Evolutionary conservation across 2,329 filamentous ascomycete genomes (phyloP).

Genomic region (Claviceps paspali): DNA sequence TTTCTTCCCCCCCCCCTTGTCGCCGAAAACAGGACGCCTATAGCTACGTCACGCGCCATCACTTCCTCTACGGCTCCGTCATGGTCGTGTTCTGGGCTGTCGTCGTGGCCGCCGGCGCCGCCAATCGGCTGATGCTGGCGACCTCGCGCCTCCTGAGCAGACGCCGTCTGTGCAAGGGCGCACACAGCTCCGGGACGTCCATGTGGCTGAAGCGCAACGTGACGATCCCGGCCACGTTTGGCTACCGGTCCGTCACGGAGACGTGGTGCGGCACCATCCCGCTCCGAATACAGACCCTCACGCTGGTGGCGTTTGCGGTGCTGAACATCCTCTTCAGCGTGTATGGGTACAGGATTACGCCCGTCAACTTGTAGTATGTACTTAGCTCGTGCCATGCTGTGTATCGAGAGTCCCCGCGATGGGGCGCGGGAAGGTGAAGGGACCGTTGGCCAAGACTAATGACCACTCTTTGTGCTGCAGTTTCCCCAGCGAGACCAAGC

Average conservation of each 20-base stretch:
- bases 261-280: slow-evolving; percentile 30
- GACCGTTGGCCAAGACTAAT: no score
- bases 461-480: slow-evolving; percentile 14
- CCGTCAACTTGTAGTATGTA: slow-evolving; percentile 25
- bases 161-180: not conserved
- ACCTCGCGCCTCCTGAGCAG: slow-evolving; percentile 3
- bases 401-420: no score
- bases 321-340: slow-evolving; percentile 23
- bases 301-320: slow-evolving; percentile 21
- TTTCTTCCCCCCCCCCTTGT: no score
- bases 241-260: slow-evolving; percentile 25
- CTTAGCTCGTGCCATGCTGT: not conserved
- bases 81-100: slow-evolving; percentile 26
- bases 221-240: slow-evolving; percentile 27
- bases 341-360: slow-evolving; percentile 22
- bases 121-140: slow-evolving; percentile 14
- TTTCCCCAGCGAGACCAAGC: slow-evolving; percentile 18
- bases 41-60: slow-evolving; percentile 19
- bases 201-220: slow-evolving; percentile 20
- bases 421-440: no score
- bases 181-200: not conserved
- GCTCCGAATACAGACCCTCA: slow-evolving; percentile 26
- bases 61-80: slow-evolving; percentile 20
- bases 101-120: slow-evolving; percentile 22
- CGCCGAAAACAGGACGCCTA: slow-evolving; percentile 9